Percentiles rank a stretch among this genome's conserved stretches.
phyloP scores from a whole-genome alignment of 768 basidiomycete species.

The Rhodosporidiobolus sp. region DNA sequence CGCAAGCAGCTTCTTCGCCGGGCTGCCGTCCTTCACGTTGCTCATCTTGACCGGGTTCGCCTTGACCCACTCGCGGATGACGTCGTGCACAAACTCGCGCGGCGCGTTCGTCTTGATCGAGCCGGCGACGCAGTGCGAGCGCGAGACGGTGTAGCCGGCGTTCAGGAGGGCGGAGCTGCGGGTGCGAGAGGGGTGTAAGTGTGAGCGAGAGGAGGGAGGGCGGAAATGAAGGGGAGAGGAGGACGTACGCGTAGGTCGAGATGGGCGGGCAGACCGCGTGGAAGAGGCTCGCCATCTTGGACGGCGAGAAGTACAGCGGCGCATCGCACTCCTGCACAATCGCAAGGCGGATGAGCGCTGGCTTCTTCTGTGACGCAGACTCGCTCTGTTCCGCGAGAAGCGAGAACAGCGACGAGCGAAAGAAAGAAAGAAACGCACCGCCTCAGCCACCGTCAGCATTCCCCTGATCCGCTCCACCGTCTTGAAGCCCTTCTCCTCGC shows the following conservation, averaged over 20 bases:
- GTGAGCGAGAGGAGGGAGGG: background rate
- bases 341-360: no score
- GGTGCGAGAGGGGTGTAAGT: background rate
- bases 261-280: slow-evolving; percentile 75
- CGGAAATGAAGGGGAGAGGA: background rate
- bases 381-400: no score
- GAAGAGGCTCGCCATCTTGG: slow-evolving; percentile 72
- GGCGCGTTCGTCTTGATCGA: slow-evolving; percentile 87
- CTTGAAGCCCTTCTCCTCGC: slow-evolving; percentile 52
- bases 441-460: slow-evolving; percentile 85
- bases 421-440: slow-evolving; percentile 56
- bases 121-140: slow-evolving; percentile 84
- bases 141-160: slow-evolving; percentile 75
- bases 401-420: background rate
- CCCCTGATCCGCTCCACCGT: slow-evolving; percentile 73
- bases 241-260: slow-evolving; percentile 67
- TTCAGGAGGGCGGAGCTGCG: slow-evolving; percentile 82
- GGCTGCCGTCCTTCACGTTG: slow-evolving; percentile 72
- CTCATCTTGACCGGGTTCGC: slow-evolving; percentile 74
- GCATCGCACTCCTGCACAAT: slow-evolving; percentile 63
- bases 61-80: slow-evolving; percentile 82
- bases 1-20: slow-evolving; percentile 64
- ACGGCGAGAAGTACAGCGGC: slow-evolving; percentile 86
- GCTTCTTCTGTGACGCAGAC: no score
- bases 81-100: slow-evolving; percentile 67